Conservation (phyloP, 129 eudicot species). For the Gnaphalium uliginosum region DNA sequence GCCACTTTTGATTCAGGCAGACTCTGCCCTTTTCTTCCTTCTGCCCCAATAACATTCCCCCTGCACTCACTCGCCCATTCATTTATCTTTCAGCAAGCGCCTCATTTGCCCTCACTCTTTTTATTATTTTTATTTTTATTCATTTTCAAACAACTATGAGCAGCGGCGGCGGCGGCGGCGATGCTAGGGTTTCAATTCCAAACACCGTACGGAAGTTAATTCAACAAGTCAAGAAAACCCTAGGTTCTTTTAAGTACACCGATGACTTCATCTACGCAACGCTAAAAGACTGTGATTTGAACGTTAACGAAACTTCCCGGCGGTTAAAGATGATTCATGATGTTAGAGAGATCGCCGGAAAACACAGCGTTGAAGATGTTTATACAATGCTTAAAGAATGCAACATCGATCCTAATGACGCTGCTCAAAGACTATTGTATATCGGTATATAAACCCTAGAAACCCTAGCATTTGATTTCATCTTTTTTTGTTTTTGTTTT, state of each 20-base stretch:
- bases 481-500: background rate
- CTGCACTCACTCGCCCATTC: constrained; percentile 17
- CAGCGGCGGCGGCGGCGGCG: constrained; percentile 30
- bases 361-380: constrained; percentile 62
- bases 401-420: constrained; percentile 67
- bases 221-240: constrained; percentile 40
- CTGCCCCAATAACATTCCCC: constrained; percentile 11
- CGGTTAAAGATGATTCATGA: constrained; percentile 49
- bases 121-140: too few species aligned
- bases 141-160: background rate
- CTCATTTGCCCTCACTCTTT: background rate
- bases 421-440: constrained; percentile 67
- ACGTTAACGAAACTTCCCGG: constrained; percentile 54
- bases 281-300: constrained; percentile 67
- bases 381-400: constrained; percentile 69
- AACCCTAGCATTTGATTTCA: constrained; percentile 21
- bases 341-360: constrained; percentile 62
- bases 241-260: constrained; percentile 34
- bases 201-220: constrained; percentile 37
- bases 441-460: constrained; percentile 41
- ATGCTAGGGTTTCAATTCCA: constrained; percentile 59
- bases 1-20: background rate
- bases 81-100: constrained; percentile 12
- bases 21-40: background rate
- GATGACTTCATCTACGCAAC: constrained; percentile 54